Evolutionary conservation across 2,329 filamentous ascomycete species (phyloP), one percentile per base, ranked within the genome.

Genomic region (Hypoxylon sp.): DNA sequence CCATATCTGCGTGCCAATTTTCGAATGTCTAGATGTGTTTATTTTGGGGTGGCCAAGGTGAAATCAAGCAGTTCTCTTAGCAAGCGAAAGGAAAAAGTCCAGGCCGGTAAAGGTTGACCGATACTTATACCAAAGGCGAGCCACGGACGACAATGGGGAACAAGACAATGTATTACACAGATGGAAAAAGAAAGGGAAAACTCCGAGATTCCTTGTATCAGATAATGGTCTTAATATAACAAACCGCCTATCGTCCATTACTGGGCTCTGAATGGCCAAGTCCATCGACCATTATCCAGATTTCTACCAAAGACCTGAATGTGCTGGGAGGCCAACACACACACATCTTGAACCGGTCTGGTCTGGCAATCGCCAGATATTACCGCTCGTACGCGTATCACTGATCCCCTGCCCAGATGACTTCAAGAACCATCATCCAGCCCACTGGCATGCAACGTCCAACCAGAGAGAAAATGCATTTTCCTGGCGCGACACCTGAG

Each of bases 401-500:
- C n/a, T 34, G 9, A 19, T 27, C 23, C 45, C 29, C 9, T 37
- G 21, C 29, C 26, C 12, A 23, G 25, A 45, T 31, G 27, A 32
- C 21, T 43, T 45, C 36, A 46, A 48, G 45, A 17, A 42, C 21
- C 19, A 42, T 37, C 27, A 21, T 20, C 17, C n/a, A n/a, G n/a
- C n/a, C n/a, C n/a, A n/a, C n/a, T 4, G 19, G 31, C 20, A 42
- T 23, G 19, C 26, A 23, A 21, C 11, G n/a, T 19, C 15, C 15
- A 42, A n/a, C 8, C 31, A 37, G 7, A 9, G 29, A 26, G 21
- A 4, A 25, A 8, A 42, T 37, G 7, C 12, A 40, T 44, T 40
- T 25, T n/a, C n/a, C 37, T 32, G 3, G n/a, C 17, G 44, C 35
- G 17, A 44, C 52, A 50, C 47, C 27, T 47, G 25, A 55, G 43